A percentile compares a stretch with the other conserved stretches of the same genome.
Evolutionary conservation across 2,329 filamentous ascomycete genomes (phyloP).

Genomic region (Fusarium tjaetaba): DNA sequence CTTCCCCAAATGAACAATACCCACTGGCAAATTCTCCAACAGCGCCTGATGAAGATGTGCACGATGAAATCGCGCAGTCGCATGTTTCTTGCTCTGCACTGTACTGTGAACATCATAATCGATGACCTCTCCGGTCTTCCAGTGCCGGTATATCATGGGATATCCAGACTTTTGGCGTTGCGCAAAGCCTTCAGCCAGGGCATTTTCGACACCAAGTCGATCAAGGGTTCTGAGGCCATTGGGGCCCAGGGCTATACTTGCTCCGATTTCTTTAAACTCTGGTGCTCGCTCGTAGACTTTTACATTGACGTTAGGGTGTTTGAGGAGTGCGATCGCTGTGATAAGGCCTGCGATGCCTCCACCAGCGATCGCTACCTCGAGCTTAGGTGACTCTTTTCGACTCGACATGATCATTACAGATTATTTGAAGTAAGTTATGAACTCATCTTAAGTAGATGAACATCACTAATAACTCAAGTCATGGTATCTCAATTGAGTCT

Average conservation of each 20-base stretch:
- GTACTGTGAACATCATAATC: neutral
- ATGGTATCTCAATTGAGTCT: neutral
- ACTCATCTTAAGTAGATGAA: neutral
- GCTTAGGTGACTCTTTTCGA: neutral
- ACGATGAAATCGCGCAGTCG: neutral
- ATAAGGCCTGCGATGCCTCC: conserved; percentile 62
- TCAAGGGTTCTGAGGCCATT: conserved; percentile 62
- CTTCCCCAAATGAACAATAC: neutral
- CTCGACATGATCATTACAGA: neutral
- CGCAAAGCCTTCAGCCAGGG: neutral
- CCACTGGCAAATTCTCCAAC: neutral
- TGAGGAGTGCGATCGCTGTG: conserved; percentile 56
- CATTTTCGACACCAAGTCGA: neutral
- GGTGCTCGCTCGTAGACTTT: conserved; percentile 61
- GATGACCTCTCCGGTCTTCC: neutral
- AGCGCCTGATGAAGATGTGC: conserved; percentile 47
- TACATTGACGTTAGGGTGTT: conserved; percentile 54
- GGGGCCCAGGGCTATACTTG: conserved; percentile 60
- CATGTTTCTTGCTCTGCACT: neutral
- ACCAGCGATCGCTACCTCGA: conserved; percentile 56
- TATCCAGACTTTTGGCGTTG: neutral
- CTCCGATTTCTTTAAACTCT: conserved; percentile 47
- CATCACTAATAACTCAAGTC: conserved; percentile 19
- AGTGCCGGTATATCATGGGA: neutral
- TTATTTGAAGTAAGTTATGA: fast-evolving